phyloP scores from a whole-genome alignment of 805 yeast species.

The Alloascoidea hylecoeti region DNA sequence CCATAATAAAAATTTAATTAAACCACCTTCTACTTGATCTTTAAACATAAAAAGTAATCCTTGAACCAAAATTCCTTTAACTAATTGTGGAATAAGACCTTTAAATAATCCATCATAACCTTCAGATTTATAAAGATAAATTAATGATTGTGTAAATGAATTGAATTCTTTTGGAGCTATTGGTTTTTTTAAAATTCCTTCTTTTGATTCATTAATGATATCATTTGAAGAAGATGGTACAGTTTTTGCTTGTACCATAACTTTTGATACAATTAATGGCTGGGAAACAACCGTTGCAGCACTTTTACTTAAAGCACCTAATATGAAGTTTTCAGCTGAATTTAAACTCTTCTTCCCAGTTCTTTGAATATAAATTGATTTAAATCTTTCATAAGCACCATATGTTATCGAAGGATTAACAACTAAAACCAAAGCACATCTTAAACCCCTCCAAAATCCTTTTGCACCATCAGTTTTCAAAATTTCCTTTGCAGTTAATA shows the following conservation, averaged over 20 bases:
- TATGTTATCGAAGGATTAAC: conserved; percentile 80
- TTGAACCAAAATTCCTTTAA: conserved; percentile 74
- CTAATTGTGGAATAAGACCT: conserved; percentile 67
- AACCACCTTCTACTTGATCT: conserved; percentile 54
- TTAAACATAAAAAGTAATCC: conserved; percentile 74
- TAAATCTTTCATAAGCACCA: conserved; percentile 63
- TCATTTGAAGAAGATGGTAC: too few relatives aligned
- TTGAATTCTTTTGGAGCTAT: too few relatives aligned
- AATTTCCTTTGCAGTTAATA: conserved; percentile 37
- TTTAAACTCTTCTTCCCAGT: conserved; percentile 25
- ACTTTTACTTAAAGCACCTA: conserved; percentile 73
- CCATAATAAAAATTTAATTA: too few relatives aligned
- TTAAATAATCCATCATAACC: conserved; percentile 57
- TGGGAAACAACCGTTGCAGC: conserved; percentile 72
- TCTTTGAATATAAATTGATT: conserved; percentile 33
- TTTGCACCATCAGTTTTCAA: conserved; percentile 46
- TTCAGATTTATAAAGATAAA: conserved; percentile 46
- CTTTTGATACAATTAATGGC: conserved; percentile 77
- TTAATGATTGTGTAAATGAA: conserved; percentile 49
- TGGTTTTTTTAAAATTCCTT: too few relatives aligned
- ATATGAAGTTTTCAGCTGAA: conserved; percentile 49
- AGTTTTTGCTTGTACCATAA: conserved; percentile 46
- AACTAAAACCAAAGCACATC: conserved; percentile 66
- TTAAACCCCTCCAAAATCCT: conserved; percentile 76
- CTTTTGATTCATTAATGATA: too few relatives aligned